Base-by-base conservation (phyloP, 2,329 filamentous ascomycete genomes). In the Cercospora canescens region DNA sequence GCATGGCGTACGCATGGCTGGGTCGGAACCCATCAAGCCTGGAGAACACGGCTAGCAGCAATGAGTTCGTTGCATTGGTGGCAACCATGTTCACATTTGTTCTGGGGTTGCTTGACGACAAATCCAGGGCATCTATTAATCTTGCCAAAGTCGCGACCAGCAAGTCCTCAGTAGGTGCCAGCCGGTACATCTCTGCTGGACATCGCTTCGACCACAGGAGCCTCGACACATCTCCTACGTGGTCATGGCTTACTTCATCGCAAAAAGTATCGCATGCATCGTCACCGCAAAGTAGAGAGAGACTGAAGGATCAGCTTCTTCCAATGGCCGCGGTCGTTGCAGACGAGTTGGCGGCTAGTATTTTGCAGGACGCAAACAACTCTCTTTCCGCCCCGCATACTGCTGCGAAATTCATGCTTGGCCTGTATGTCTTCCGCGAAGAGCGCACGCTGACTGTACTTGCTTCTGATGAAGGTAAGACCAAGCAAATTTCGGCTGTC, bases 351-450 rank as follows among this genome's bases (percentile, higher is more conserved):
- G 24, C 16, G 12, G 61, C 57, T 37, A 60, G 37, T 35, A 21
- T 37, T 11, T 30, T 57, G 56, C 26, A 12, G 54, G 55, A 52
- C 12, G 55, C 26, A 9, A 52, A 57, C 37, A 62, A 24, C 55
- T 59, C 60, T 32, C 48, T 54, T 26, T 35, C 48, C 11, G 32
- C 26, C 12, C 26, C 60, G 14, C 63, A 63, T 30, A 66, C 61
- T 14, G 73, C 67, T 37, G 63, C 69, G 32, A 73, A 72, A 39
- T 60, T 78, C 7, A 76, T 96, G 69, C 82, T 89, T 41, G 90
- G 87, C 0, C 82, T 99, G 12, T 95, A 99, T 79, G 83, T 98
- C 3, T 82, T 96, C n/a, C 85, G 91, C 0, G 94, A 99, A 77
- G 95, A 99, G 76, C 85, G 91, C 68, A 98, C 96, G 75, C 85